phyloP scores from a whole-genome alignment of 129 eudicot species.

The Chrysanthemum makinoi region DNA sequence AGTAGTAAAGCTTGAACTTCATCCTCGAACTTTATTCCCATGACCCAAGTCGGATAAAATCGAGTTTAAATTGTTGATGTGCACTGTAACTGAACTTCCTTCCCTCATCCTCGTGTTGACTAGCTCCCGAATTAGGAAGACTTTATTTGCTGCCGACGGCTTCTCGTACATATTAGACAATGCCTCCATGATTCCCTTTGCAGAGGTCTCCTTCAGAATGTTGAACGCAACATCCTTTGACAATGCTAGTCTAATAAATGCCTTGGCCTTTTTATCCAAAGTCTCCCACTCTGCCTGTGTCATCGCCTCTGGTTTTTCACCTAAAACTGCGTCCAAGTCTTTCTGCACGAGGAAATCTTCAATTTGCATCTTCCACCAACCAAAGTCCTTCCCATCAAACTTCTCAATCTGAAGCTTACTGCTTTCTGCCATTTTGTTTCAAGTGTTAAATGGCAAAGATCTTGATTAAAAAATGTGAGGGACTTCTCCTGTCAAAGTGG shows the following conservation, averaged over 20 bases:
- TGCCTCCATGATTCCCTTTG: not conserved
- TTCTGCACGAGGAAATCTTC: too few relatives aligned
- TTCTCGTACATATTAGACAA: not conserved
- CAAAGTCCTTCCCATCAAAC: too few relatives aligned
- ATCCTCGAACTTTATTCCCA: not conserved
- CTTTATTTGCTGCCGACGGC: not conserved
- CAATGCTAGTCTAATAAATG: not conserved
- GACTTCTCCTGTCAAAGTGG: too few relatives aligned
- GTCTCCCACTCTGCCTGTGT: not conserved
- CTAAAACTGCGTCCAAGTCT: too few relatives aligned
- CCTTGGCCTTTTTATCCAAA: not conserved
- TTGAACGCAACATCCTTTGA: not conserved
- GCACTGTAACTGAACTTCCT: too few relatives aligned
- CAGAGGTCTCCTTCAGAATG: not conserved
- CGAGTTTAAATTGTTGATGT: not conserved
- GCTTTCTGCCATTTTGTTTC: too few relatives aligned
- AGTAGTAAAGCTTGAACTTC: not conserved
- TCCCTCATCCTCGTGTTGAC: too few relatives aligned
- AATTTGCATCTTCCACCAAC: too few relatives aligned
- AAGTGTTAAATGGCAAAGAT: too few relatives aligned
- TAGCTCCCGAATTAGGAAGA: too few relatives aligned
- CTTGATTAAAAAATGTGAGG: too few relatives aligned
- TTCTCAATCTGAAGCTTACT: too few relatives aligned
- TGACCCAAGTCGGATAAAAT: not conserved
- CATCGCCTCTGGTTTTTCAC: not conserved